These are phyloP conservation scores for Globisporangium yorkense DNA, from an alignment of 352 stramenopile species.

Conservation along the genomic window DNA sequence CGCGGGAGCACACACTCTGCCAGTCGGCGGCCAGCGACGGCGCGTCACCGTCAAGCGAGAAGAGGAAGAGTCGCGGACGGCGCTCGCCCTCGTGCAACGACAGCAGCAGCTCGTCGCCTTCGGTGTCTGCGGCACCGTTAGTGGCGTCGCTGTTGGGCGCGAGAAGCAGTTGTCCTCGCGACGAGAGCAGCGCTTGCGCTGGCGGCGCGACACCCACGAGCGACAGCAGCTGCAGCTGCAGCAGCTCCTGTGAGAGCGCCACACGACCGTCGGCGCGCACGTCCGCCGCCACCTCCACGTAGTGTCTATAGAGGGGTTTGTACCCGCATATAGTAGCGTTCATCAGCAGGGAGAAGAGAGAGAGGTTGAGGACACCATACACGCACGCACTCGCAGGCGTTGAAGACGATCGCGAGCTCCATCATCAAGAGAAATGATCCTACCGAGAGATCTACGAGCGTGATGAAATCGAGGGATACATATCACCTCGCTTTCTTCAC, in stretches of 20 bases:
- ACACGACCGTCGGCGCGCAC: conserved; percentile 11
- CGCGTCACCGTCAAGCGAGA: conserved; percentile 9
- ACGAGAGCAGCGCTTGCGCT: conserved; percentile 51
- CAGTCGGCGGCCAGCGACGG: conserved; percentile 32
- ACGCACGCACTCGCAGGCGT: conserved; percentile 49
- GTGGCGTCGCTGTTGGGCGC: background rate
- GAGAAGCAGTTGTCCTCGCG: conserved; percentile 30
- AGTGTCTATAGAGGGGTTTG: conserved; percentile 21
- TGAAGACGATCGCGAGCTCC: conserved; percentile 47
- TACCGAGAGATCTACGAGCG: background rate
- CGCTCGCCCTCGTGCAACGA: conserved; percentile 7
- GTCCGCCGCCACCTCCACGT: conserved; percentile 21
- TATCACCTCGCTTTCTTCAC: background rate
- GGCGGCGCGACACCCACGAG: conserved; percentile 51
- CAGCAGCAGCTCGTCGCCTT: background rate
- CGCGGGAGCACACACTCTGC: conserved; percentile 55
- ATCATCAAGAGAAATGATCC: conserved; percentile 2
- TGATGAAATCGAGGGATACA: background rate
- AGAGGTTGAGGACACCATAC: background rate
- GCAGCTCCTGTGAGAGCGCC: conserved; percentile 41
- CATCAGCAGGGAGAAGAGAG: no score
- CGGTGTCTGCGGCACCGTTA: background rate
- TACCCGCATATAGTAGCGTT: background rate
- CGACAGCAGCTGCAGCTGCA: conserved; percentile 70
- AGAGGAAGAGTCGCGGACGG: conserved; percentile 35